Evolutionary conservation across 1,139 yeast species (phyloP), one percentile per base, ranked within the genome.

Genomic region (Nakaseomyces uthaithaninus): DNA sequence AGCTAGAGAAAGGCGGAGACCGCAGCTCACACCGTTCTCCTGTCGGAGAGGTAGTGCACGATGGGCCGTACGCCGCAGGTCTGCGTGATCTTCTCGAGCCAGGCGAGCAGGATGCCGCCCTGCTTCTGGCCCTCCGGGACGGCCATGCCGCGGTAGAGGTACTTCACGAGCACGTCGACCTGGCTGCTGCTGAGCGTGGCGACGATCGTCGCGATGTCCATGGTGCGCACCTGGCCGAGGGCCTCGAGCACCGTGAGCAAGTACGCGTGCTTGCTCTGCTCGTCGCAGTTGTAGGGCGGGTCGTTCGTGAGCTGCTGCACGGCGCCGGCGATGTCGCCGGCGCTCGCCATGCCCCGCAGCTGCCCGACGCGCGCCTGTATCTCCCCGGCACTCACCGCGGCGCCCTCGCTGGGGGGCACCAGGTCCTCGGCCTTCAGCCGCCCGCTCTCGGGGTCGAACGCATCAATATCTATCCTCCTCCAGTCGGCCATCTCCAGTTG

Each of bases 11-110:
- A n/a, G n/a, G n/a, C n/a, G n/a, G n/a, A n/a, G n/a, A n/a, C n/a
- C n/a, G n/a, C n/a, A n/a, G 18, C 9, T 42, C 38, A 55, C 31
- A 86, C 84, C 12, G 86, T 77, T 59, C 93, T 74, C 66, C 94
- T 75, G 63, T 89, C 97, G 37, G 87, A 75, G 65, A 87, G 71
- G 62, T 76, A 86, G 53, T 95, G 77, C 38, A 84, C 83, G 52
- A 91, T 81, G 33, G 95, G 84, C 9, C 95, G 95, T 59, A 83
- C 78, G 14, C 97, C 97, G 11, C 89, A 76, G 33, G 75, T 65
- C 47, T 82, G 94, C 30, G 85, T 80, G 19, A 93, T 75, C 64
- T 86, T 87, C 54, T 91, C 97, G 59, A 82, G 86, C 98, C 98
- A 93, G 28, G 79, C 74, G 55, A 93, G 74, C 53, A 93, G 64